phyloP scores from a whole-genome alignment of 352 stramenopile species.

The Achlya hypogyna region DNA sequence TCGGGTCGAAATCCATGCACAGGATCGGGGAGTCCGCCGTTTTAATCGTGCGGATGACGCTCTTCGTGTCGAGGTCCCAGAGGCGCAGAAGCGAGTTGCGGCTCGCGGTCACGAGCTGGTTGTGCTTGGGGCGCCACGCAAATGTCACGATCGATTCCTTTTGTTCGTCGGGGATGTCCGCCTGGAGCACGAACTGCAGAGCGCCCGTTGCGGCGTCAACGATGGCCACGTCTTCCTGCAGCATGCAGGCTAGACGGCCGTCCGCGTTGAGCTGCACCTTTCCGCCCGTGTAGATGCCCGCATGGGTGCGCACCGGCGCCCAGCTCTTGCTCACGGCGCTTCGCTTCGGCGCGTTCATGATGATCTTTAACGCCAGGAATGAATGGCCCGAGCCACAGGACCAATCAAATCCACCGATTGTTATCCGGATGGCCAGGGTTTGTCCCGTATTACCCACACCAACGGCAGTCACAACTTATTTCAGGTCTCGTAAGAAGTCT shows the following conservation, averaged over 20 bases:
- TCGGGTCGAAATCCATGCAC: conserved; percentile 83
- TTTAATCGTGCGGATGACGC: conserved; percentile 72
- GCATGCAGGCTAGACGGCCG: conserved; percentile 57
- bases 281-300: conserved; percentile 73
- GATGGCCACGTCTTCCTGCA: conserved; percentile 77
- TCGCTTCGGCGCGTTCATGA: conserved; percentile 21
- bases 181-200: conserved; percentile 60
- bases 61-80: conserved; percentile 77
- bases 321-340: conserved; percentile 60
- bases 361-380: neutral
- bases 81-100: conserved; percentile 77
- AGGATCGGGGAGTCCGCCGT: conserved; percentile 61
- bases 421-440: too few relatives aligned
- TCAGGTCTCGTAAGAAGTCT: too few relatives aligned
- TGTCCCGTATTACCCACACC: too few relatives aligned
- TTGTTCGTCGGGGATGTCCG: conserved; percentile 51
- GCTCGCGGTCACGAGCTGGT: conserved; percentile 77
- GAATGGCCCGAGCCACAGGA: neutral
- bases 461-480: too few relatives aligned
- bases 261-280: conserved; percentile 62
- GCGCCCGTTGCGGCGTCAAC: conserved; percentile 60
- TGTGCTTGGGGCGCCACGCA: conserved; percentile 51
- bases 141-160: conserved; percentile 83
- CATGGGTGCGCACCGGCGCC: conserved; percentile 64
- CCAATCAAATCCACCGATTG: neutral